Evolutionary conservation across 192 early-diverging fungal genomes (phyloP), one percentile per base, ranked within the genome.

Genomic region (Phycomyces blakesleeanus): DNA sequence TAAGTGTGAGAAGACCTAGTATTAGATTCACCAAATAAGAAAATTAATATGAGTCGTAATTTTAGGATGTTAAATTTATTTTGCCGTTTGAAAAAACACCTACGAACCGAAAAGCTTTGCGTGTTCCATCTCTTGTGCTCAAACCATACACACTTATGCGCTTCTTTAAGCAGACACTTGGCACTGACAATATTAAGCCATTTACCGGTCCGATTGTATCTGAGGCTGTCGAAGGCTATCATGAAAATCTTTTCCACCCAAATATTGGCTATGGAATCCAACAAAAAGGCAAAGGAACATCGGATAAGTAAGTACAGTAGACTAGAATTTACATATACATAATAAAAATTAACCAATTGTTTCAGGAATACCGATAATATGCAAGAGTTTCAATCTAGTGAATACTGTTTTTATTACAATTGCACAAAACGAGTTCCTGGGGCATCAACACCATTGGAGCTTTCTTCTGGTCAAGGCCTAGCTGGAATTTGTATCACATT

Each of bases 51-150:
- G 39, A 12, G 14, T 34, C 47, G 3, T 56, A 21, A 24, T 18
- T 22, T 34, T 74, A 84, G 82, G 91, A 93, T 72, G 80, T 89
- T 6, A 87, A 90, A 8, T 92, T 92, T 61, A 83, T 91, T 57
- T 67, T 92, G 1, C 89, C 89, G 0, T 62, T 80, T 18, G 67
- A 82, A 22, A 71, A 78, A 61, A 21, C 57, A 10, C 71, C 80
- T 10, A 69, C 73, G n/a, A 42, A 61, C 22, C 44, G 70, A 3
- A 62, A 80, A 61, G 68, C 61, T 12, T 61, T 88, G 38, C 53
- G 72, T 18, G 67, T 91, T 22, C 85, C 88, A 3, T 40, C 55
- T 8, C 66, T 76, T 25, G 76, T 92, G 21, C 68, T 75, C 16
- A 81, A 79, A 57, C 82, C 82, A 12, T 75, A 78, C 61, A 73